A percentile compares a stretch with the other conserved stretches of the same genome.
phyloP scores from a whole-genome alignment of 1,139 yeast species.

The Hemisphaericaspora xylofermentans region DNA sequence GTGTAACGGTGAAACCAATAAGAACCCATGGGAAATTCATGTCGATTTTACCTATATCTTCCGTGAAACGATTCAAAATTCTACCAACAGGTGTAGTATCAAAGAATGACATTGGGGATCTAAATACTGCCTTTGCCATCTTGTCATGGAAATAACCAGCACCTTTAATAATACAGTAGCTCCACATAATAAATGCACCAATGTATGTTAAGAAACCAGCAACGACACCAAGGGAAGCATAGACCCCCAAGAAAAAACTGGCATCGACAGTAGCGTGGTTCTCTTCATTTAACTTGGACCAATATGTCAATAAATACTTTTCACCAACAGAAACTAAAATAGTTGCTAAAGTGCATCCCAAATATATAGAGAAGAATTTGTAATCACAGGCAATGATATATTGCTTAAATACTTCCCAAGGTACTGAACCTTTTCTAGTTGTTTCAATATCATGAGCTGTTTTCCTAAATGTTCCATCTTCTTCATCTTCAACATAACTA shows the following conservation, averaged over 20 bases:
- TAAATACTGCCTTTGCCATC: conserved; percentile 36
- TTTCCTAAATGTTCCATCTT: conserved; percentile 18
- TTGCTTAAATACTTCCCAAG: conserved; percentile 30
- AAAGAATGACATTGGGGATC: conserved; percentile 45
- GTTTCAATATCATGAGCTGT: conserved; percentile 32
- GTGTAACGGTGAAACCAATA: conserved; percentile 23
- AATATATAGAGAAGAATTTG: conserved; percentile 25
- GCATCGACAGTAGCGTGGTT: conserved; percentile 23
- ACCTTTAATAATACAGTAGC: conserved; percentile 31
- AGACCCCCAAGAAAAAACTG: conserved; percentile 24
- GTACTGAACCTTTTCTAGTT: conserved; percentile 32
- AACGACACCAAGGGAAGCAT: conserved; percentile 27
- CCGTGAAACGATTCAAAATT: conserved; percentile 40
- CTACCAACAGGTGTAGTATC: conserved; percentile 47
- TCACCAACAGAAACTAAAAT: conserved; percentile 26
- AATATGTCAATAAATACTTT: conserved; percentile 33
- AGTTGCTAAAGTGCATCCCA: conserved; percentile 21
- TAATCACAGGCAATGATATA: conserved; percentile 39
- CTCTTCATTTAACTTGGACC: conserved; percentile 37
- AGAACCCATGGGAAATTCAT: conserved; percentile 33
- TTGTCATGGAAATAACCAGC: conserved; percentile 37
- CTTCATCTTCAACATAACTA: conserved; percentile 17
- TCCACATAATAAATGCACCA: conserved; percentile 33
- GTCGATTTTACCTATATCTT: conserved; percentile 37
- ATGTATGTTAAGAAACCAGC: conserved; percentile 28